Evolutionary conservation across 805 yeast species (phyloP).

Genomic region (Metschnikowia chrysomelidarum): DNA sequence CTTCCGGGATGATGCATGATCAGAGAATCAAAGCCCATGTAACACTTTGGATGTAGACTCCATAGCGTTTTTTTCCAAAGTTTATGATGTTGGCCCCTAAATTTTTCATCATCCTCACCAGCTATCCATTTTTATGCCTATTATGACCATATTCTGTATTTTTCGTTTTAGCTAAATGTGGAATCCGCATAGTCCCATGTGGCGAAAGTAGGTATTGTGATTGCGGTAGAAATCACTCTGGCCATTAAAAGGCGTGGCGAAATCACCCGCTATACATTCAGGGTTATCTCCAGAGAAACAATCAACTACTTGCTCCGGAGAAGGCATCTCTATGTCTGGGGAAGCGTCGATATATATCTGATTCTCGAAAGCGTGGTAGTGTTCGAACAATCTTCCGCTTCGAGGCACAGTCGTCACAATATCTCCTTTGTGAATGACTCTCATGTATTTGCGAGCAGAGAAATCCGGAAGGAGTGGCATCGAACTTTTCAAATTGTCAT

Average conservation of each 20-base stretch:
- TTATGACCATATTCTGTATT: no score
- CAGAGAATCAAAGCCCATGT: no score
- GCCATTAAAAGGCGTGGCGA: slow-evolving; percentile 10
- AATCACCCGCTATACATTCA: slow-evolving; percentile 32
- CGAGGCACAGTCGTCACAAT: slow-evolving; percentile 31
- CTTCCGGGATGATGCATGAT: no score
- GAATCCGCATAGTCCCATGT: slow-evolving; percentile 32
- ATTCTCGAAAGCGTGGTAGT: slow-evolving; percentile 34
- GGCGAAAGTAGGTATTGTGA: slow-evolving; percentile 40
- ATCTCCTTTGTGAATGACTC: slow-evolving; percentile 30
- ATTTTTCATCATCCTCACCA: no score
- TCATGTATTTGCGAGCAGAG: slow-evolving; percentile 18
- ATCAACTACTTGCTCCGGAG: slow-evolving; percentile 30
- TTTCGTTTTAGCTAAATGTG: no score
- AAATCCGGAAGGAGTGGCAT: slow-evolving; percentile 20
- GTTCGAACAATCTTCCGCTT: slow-evolving; percentile 8
- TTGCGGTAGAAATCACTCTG: slow-evolving; percentile 25
- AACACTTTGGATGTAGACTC: no score
- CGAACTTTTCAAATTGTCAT: slow-evolving; percentile 30
- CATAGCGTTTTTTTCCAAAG: no score
- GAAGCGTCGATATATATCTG: slow-evolving; percentile 39
- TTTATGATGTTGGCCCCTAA: no score
- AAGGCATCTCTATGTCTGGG: slow-evolving; percentile 24
- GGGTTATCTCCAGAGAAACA: slow-evolving; percentile 29
- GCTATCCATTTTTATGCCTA: no score